phyloP scores from a whole-genome alignment of 2,329 filamentous ascomycete species.

The Talaromyces sp. region DNA sequence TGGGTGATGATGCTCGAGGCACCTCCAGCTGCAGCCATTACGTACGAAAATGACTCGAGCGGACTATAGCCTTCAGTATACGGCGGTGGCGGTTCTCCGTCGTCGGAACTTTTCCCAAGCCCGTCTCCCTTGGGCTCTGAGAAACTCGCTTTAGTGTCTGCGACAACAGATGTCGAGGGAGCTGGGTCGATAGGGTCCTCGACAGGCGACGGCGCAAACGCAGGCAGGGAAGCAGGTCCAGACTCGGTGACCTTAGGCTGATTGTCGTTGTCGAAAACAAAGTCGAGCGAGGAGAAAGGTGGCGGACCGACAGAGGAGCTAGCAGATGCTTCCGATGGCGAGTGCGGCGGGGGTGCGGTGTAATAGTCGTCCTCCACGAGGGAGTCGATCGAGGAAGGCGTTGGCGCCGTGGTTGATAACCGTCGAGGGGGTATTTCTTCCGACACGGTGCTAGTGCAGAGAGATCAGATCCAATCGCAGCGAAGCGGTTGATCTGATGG shows the following conservation, averaged over 20 bases:
- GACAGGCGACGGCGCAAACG: conserved; percentile 56
- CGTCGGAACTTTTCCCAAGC: conserved; percentile 71
- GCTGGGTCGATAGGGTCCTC: conserved; percentile 51
- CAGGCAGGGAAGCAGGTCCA: conserved; percentile 50
- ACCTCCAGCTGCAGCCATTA: conserved; percentile 97
- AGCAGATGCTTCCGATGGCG: conserved; percentile 46
- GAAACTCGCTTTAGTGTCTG: conserved; percentile 82
- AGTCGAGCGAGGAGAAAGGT: conserved; percentile 67
- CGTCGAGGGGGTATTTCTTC: conserved; percentile 16
- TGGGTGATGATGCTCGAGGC: conserved; percentile 99
- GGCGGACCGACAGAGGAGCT: conserved; percentile 59
- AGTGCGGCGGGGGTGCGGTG: conserved; percentile 43
- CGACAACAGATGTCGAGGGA: conserved; percentile 55
- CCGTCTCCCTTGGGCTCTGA: conserved; percentile 79
- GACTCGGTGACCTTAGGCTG: conserved; percentile 50
- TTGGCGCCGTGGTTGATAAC: conserved; percentile 50
- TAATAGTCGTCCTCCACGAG: conserved; percentile 45
- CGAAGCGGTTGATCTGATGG: conserved; percentile 21
- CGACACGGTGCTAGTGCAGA: conserved; percentile 37
- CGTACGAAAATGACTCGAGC: conserved; percentile 87
- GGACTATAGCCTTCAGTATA: conserved; percentile 94
- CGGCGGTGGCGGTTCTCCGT: conserved; percentile 90
- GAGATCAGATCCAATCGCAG: conserved; percentile 21
- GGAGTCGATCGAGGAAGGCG: conserved; percentile 39
- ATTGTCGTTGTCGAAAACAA: conserved; percentile 47